phyloP scores from a whole-genome alignment of 2,329 filamentous ascomycete species.

The Apiospora pterosperma region DNA sequence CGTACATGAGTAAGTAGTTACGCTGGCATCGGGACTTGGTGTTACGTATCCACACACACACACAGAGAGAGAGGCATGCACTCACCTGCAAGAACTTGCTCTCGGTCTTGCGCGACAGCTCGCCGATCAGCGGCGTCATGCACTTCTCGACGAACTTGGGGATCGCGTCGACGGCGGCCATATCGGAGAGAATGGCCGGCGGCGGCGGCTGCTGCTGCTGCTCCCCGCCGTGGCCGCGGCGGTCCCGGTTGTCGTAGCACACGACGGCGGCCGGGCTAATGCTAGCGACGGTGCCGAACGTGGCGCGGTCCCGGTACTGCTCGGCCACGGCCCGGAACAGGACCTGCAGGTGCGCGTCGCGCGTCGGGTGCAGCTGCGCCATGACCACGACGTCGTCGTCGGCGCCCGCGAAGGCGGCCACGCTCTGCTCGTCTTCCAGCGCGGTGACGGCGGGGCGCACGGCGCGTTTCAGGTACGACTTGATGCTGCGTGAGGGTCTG shows the following conservation, averaged over 20 bases:
- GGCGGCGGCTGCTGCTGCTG: constrained; percentile 20
- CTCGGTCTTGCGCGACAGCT: constrained; percentile 43
- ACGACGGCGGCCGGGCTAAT: constrained; percentile 14
- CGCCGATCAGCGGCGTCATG: constrained; percentile 36
- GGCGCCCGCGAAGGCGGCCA: constrained; percentile 26
- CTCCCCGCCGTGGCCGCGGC: constrained; percentile 20
- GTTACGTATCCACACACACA: too few relatives aligned
- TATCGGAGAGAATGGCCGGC: constrained; percentile 16
- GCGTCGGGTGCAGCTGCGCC: constrained; percentile 28
- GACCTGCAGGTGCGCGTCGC: constrained; percentile 24
- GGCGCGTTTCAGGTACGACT: constrained; percentile 25
- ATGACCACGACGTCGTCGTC: constrained; percentile 40
- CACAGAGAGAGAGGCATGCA: background rate
- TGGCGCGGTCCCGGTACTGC: constrained; percentile 35
- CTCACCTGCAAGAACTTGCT: constrained; percentile 35
- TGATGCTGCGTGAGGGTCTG: constrained; percentile 22
- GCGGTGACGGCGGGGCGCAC: constrained; percentile 21
- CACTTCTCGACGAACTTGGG: constrained; percentile 36
- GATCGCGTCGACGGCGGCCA: constrained; percentile 29
- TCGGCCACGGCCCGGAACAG: constrained; percentile 31
- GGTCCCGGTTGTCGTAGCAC: constrained; percentile 41
- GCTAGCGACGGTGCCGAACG: constrained; percentile 32
- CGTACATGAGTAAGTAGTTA: too few relatives aligned
- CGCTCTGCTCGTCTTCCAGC: constrained; percentile 16
- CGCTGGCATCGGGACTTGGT: too few relatives aligned